A percentile compares a stretch with the other conserved stretches of the same genome.
Conservation (phyloP, 331 rosid species). For the Saraca asoca region DNA sequence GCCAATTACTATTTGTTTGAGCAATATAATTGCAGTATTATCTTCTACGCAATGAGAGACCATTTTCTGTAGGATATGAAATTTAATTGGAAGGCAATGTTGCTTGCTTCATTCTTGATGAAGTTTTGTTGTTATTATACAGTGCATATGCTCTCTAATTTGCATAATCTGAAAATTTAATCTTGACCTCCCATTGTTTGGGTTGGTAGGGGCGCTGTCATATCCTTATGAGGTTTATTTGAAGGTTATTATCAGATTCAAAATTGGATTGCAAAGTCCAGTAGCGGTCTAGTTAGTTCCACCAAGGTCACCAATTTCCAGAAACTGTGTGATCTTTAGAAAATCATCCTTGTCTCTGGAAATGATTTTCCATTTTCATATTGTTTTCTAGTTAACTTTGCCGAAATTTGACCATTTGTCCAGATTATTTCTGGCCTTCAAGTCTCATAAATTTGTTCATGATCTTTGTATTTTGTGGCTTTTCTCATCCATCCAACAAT, state of each 20-base stretch:
- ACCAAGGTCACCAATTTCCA: neutral
- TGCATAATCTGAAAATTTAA: neutral
- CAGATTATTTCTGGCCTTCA: slow-evolving; percentile 1
- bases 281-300: neutral
- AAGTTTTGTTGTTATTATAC: neutral
- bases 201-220: neutral
- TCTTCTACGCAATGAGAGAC: slow-evolving; percentile 32
- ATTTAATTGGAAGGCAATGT: slow-evolving; percentile 6
- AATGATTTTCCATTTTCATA: neutral
- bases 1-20: slow-evolving; percentile 31
- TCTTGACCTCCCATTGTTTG: neutral
- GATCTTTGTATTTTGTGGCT: neutral
- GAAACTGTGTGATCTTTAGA: neutral
- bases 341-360: neutral
- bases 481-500: neutral
- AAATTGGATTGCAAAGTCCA: neutral
- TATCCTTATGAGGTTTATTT: neutral
- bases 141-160: slow-evolving; percentile 9
- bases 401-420: neutral
- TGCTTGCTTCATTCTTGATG: slow-evolving; percentile 13
- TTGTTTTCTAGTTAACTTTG: neutral
- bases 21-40: slow-evolving; percentile 38
- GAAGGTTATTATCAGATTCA: neutral
- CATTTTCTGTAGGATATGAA: slow-evolving; percentile 31
- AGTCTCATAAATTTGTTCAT: neutral